These are phyloP conservation scores for Capsicum chinense DNA, from an alignment of 257 asterid species.

Conservation along the genomic window DNA sequence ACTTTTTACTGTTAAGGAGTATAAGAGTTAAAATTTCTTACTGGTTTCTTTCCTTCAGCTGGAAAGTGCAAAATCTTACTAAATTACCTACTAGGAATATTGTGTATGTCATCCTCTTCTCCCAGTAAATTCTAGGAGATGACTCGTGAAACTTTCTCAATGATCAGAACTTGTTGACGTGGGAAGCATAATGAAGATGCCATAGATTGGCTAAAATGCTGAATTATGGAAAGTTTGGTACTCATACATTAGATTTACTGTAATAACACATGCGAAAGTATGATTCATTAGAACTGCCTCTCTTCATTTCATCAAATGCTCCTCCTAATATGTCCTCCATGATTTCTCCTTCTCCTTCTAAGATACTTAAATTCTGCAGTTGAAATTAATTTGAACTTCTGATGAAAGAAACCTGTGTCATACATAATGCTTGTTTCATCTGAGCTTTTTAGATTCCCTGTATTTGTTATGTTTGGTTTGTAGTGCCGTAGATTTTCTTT, in stretches of 20 bases:
- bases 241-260: not conserved
- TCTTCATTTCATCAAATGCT: not conserved
- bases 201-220: not conserved
- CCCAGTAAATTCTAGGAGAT: not conserved
- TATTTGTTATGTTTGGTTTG: not conserved
- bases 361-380: constrained; percentile 11
- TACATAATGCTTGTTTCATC: constrained; percentile 9
- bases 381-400: not conserved
- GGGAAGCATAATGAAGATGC: not conserved
- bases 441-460: not conserved
- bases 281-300: not conserved
- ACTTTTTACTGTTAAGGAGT: constrained; percentile 34
- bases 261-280: constrained; percentile 3
- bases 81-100: not conserved
- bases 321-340: not conserved
- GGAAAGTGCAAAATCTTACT: not conserved
- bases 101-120: not conserved
- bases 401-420: not conserved
- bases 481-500: constrained; percentile 10
- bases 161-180: constrained; percentile 5
- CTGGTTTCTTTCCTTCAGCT: not conserved
- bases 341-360: constrained; percentile 8
- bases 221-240: not conserved
- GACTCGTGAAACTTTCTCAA: not conserved
- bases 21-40: not conserved